Evolutionary conservation across 2,329 filamentous ascomycete species (phyloP), one percentile per base, ranked within the genome.

Genomic region (Neocatenulostroma microsporum): DNA sequence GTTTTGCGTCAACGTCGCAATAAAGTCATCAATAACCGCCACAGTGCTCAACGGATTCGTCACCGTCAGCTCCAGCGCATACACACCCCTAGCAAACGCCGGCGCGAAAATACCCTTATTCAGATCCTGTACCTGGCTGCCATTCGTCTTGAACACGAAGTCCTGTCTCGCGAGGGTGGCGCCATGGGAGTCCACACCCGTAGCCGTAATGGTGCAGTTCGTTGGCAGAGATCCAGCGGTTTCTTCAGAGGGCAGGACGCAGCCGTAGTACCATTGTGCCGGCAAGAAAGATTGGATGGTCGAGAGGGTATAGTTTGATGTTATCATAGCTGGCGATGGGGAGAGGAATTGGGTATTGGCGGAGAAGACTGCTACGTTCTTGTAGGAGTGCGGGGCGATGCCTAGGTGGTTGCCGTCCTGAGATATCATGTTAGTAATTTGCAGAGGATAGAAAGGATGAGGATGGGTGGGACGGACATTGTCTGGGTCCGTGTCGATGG

Each of bases 381-480:
- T 40, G 25, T 46, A 46, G 4, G 43, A 42, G 18, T 46, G 40
- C 21, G 43, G 43, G 11, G 43, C 43, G 18, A 46, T 37, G 14
- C 43, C 43, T 7, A 46, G 37, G 27, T 46, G 43, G 28, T 46
- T 46, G 19, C 43, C 40, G 28, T 46, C 43, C 24, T 43, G 38
- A n/a, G n/a, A n/a, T n/a, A n/a, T n/a, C n/a, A n/a, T n/a, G n/a
- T n/a, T n/a, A n/a, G n/a, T n/a, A n/a, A n/a, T n/a, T n/a, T n/a
- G n/a, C n/a, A n/a, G n/a, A n/a, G n/a, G n/a, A n/a, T n/a, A n/a
- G n/a, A n/a, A n/a, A n/a, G n/a, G n/a, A n/a, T n/a, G n/a, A n/a
- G n/a, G n/a, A n/a, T n/a, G n/a, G n/a, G n/a, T n/a, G n/a, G n/a
- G n/a, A n/a, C n/a, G n/a, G n/a, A n/a, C n/a, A n/a, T n/a, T n/a